These are phyloP conservation scores for Adiantum capillusveneris DNA, from an alignment of 75 land plant species.

Conservation along the genomic window DNA sequence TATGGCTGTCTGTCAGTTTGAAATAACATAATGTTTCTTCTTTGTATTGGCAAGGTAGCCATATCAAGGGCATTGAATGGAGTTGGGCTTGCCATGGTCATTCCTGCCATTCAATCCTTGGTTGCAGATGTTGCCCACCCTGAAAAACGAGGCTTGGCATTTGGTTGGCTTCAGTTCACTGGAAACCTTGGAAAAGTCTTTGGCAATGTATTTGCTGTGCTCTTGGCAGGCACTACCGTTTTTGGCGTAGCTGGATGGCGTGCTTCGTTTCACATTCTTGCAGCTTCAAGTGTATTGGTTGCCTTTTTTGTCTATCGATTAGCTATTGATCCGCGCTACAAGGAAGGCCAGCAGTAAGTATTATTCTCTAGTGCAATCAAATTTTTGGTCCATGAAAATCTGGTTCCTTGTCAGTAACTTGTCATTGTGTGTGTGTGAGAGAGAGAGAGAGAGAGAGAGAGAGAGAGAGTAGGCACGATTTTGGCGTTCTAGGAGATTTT, in stretches of 20 bases:
- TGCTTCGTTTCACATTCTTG: constrained; percentile 21
- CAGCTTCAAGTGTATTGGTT: constrained; percentile 15
- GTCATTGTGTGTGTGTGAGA: too few relatives aligned
- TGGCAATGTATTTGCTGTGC: constrained; percentile 22
- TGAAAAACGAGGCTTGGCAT: constrained; percentile 23
- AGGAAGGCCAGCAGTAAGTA: too few relatives aligned
- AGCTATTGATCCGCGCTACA: constrained; percentile 24
- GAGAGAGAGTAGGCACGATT: too few relatives aligned
- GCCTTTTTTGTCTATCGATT: constrained; percentile 11
- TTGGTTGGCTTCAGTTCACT: constrained; percentile 33
- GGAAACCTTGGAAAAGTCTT: constrained; percentile 24
- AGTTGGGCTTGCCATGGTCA: constrained; percentile 55
- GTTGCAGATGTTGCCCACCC: constrained; percentile 26
- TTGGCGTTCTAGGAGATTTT: too few relatives aligned
- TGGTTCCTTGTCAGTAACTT: too few relatives aligned
- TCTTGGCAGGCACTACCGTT: constrained; percentile 10
- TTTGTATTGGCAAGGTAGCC: constrained; percentile 41
- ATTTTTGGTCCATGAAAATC: too few relatives aligned
- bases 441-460: too few relatives aligned
- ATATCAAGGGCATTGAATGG: constrained; percentile 80
- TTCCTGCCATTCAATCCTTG: constrained; percentile 30
- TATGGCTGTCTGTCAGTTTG: too few relatives aligned
- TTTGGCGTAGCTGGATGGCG: constrained; percentile 33
- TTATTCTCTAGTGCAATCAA: too few relatives aligned
- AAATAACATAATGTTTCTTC: too few relatives aligned